Evolutionary conservation across 208 protist species (phyloP), one percentile per base, ranked within the genome.

Genomic region (Acanthamoeba lenticulata): DNA sequence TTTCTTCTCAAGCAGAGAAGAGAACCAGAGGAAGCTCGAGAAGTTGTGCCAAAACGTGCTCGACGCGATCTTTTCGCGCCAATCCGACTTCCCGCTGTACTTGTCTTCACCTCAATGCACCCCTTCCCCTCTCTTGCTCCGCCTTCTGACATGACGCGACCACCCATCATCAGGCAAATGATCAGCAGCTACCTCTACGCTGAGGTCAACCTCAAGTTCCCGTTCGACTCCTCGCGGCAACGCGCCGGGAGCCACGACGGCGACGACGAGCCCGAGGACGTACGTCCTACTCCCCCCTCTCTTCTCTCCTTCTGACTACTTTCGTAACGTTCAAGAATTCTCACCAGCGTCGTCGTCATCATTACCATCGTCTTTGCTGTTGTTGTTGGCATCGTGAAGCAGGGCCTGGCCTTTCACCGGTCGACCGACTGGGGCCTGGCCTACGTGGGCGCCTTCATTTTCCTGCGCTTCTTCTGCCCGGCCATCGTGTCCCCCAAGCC

Each of bases 381-480:
- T n/a, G n/a, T n/a, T n/a, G n/a, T n/a, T n/a, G n/a, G n/a, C n/a
- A n/a, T n/a, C 65, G 27, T 27, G 19, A 11, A 21, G 65, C 65
- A 89, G 49, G 49, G 32, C 9, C 32, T 62, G 24, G 40, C 69
- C 69, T 81, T 81, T 45, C 69, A 45, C 1, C 88, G 44, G 19
- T 77, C 88, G 21, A 29, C 32, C 29, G 88, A 92, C 34, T 92
- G 57, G 57, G 88, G 88, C 0, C 88, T 92, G 19, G 88, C 60
- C 34, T 92, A 74, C 45, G 88, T 92, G 7, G 89, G 89, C 45
- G 89, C 62, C 32, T 55, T 93, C 42, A 40, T 93, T 15, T 93
- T 79, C 65, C 62, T 93, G 1, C 57, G 89, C 40, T 55, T 93
- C 44, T 93, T 93, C 89, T 93, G 89, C 42, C 89, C 89, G 91